Base-by-base conservation (phyloP, 352 stramenopile genomes). In the Pythium rhizo-oryzae region DNA sequence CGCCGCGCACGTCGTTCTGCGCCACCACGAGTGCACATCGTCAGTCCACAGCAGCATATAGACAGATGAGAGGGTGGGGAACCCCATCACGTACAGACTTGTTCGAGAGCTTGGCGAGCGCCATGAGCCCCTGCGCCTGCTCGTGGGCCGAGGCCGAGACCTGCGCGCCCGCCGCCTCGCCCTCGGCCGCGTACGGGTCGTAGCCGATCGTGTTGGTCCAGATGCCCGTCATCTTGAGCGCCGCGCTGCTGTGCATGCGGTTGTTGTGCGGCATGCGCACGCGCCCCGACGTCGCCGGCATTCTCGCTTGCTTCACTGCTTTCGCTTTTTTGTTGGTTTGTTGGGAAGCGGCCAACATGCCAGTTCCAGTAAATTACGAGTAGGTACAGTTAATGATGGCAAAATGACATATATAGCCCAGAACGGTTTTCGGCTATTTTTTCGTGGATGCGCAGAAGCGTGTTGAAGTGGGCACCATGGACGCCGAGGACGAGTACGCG, bases 201-300 rank as follows among this genome's bases (percentile, higher is more conserved):
- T 99, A 97, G 54, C 96, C 96, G 73, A 99, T 99, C 4, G 96
- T 99, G 66, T 98, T 96, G 63, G 90, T 97, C 97, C 96, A 99
- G 47, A 99, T 99, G 25, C 93, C 94, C 47, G 85, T 98, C 79
- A 98, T 99, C 84, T 98, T 95, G 9, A 99, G 88, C 61, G 95
- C 83, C 37, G 84, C 84, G 61, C 85, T 97, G 57, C 93, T 98
- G 72, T 95, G 93, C 84, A 99, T 97, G 72, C 95, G 92, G 82
- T 99, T 99, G 82, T 98, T 98, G 82, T 99, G 96, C 72, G 97
- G 97, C 94, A 99, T 99, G 60, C 94, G 89, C 76, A 97, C 86
- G 44, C 93, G 84, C 51, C 93, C 93, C 15, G 91, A 76, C 23
- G 85, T 91, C 19, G 94, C 87, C 61, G 91, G 91, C 93, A 98